phyloP scores from a whole-genome alignment of 2,329 filamentous ascomycete genomes.

The Diaporthe citriasiana region DNA sequence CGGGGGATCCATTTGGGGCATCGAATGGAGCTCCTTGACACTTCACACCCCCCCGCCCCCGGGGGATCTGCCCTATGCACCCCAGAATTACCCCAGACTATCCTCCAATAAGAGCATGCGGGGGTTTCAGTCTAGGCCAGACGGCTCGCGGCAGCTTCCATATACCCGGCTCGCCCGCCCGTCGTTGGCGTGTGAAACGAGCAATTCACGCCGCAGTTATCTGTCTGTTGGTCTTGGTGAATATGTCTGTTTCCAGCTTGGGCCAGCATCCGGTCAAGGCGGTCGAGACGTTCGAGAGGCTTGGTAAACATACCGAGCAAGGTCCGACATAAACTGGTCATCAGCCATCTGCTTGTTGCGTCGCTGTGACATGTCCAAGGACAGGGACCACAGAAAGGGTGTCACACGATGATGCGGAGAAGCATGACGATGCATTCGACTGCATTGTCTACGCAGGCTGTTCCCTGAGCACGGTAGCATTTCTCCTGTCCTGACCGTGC shows the following conservation, averaged over 20 bases:
- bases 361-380: constrained; percentile 24
- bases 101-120: constrained; percentile 31
- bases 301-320: constrained; percentile 23
- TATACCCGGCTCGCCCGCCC: constrained; percentile 11
- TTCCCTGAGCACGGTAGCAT: constrained; percentile 30
- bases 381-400: constrained; percentile 18
- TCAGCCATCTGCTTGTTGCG: constrained; percentile 18
- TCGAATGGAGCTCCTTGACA: not conserved
- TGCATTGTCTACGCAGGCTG: constrained; percentile 12
- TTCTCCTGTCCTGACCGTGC: constrained; percentile 29
- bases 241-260: constrained; percentile 5
- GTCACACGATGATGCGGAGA: constrained; percentile 35
- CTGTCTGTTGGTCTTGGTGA: constrained; percentile 2
- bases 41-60: constrained; percentile 26
- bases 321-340: constrained; percentile 5
- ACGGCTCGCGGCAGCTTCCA: constrained; percentile 22
- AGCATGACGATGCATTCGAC: constrained; percentile 18
- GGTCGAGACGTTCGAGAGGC: not conserved
- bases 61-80: constrained; percentile 17
- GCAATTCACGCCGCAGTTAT: not conserved
- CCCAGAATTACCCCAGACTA: constrained; percentile 41
- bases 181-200: not conserved
- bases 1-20: not conserved
- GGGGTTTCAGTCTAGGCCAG: constrained; percentile 27
- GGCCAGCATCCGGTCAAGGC: not conserved